Conservation (phyloP, 768 basidiomycete genomes). For the Calocybe gangraenosa region DNA sequence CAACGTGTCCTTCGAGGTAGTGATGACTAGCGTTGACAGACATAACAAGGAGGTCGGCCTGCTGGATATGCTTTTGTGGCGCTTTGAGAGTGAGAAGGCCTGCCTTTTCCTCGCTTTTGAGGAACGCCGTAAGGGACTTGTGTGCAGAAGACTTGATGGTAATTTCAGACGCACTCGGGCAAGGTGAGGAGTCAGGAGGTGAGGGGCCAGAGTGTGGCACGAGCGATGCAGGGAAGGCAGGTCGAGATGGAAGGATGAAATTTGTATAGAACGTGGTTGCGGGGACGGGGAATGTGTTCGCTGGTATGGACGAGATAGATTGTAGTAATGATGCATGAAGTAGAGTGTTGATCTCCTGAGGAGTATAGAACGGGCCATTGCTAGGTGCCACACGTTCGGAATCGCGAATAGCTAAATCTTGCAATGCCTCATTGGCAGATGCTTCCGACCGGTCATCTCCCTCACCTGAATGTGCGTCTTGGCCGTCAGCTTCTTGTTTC, state of each 20-base stretch:
- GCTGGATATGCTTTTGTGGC: slow-evolving; percentile 38
- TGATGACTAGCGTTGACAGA: slow-evolving; percentile 55
- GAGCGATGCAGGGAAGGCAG: slow-evolving; percentile 51
- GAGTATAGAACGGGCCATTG: slow-evolving; percentile 21
- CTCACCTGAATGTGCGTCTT: slow-evolving; percentile 15
- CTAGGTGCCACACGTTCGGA: neutral
- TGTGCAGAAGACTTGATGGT: slow-evolving; percentile 76
- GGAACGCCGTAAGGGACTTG: slow-evolving; percentile 80
- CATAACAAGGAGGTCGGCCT: slow-evolving; percentile 52
- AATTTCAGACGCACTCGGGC: slow-evolving; percentile 38
- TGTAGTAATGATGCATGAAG: slow-evolving; percentile 65
- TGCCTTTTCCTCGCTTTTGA: slow-evolving; percentile 75
- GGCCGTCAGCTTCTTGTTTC: slow-evolving; percentile 3
- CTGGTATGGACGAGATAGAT: slow-evolving; percentile 47
- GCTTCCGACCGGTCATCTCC: slow-evolving; percentile 4
- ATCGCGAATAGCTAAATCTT: slow-evolving; percentile 8
- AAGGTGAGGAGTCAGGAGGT: slow-evolving; percentile 24
- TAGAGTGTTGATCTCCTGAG: slow-evolving; percentile 50
- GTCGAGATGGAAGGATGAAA: slow-evolving; percentile 76
- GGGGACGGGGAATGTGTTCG: slow-evolving; percentile 66
- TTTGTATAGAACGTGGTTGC: slow-evolving; percentile 74
- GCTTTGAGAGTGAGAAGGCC: slow-evolving; percentile 71
- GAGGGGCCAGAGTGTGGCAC: slow-evolving; percentile 22
- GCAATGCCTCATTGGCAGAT: slow-evolving; percentile 7
- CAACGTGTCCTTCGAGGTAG: slow-evolving; percentile 45